Conservation (phyloP, 2,329 filamentous ascomycete species). For the Nemania diffusa region DNA sequence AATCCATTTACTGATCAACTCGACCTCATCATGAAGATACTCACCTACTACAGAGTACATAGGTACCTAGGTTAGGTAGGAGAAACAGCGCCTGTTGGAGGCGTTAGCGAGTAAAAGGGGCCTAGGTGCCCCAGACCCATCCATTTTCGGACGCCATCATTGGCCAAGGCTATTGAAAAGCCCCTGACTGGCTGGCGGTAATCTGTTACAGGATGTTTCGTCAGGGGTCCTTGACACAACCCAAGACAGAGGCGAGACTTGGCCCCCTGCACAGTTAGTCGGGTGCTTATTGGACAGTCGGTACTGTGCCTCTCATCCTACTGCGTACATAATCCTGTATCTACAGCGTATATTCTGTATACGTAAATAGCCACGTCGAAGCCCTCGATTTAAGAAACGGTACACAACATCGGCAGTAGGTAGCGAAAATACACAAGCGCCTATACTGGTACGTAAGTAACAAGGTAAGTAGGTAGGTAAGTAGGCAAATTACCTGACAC, state of each 20-base stretch:
- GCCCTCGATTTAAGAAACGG: too few species aligned
- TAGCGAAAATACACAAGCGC: too few species aligned
- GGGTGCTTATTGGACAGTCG: not conserved
- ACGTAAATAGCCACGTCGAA: too few species aligned
- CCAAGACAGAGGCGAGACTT: slow-evolving; percentile 42
- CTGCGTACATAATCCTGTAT: too few species aligned
- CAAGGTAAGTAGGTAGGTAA: too few species aligned
- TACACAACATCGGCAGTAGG: too few species aligned
- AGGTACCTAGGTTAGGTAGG: not conserved
- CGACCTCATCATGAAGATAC: not conserved
- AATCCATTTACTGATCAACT: not conserved
- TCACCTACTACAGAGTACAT: too few species aligned
- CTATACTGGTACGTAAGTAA: too few species aligned
- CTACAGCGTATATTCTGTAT: too few species aligned
- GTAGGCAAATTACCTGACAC: too few species aligned
- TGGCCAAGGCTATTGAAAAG: slow-evolving; percentile 7
- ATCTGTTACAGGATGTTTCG: slow-evolving; percentile 53
- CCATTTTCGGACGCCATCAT: slow-evolving; percentile 2
- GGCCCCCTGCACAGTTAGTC: too few species aligned
- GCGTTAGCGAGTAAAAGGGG: not conserved
- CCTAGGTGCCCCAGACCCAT: not conserved
- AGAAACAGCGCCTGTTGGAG: slow-evolving; percentile 22
- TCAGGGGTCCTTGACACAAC: slow-evolving; percentile 51
- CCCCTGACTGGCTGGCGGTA: slow-evolving; percentile 31
- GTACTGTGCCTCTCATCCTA: too few species aligned